Percentiles rank a stretch among this genome's conserved stretches.
phyloP scores from a whole-genome alignment of 148 eudicot genomes.

The Nepenthes gracilis region DNA sequence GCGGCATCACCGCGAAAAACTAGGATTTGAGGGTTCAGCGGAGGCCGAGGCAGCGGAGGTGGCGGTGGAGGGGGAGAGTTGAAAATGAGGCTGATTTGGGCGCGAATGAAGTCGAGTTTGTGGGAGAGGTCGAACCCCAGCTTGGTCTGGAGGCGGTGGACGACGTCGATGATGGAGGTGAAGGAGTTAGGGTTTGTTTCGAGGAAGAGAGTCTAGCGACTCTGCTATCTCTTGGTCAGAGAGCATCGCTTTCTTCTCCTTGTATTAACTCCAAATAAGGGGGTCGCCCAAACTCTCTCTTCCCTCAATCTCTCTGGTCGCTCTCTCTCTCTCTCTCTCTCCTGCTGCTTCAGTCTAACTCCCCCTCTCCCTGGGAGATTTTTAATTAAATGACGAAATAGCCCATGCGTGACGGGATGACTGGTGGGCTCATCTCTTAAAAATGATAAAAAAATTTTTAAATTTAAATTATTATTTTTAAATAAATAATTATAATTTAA shows the following conservation, averaged over 20 bases:
- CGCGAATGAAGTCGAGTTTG: not conserved
- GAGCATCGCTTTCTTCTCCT: not conserved
- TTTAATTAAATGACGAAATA: not conserved
- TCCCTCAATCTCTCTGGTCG: constrained; percentile 3
- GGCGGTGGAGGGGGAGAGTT: not conserved
- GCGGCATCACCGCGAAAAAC: not conserved
- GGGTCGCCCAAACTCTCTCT: constrained; percentile 1
- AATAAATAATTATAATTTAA: too few relatives aligned
- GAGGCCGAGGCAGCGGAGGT: not conserved
- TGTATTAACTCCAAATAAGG: constrained; percentile 3
- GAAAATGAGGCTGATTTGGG: not conserved
- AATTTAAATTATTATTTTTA: too few relatives aligned
- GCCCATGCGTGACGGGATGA: not conserved
- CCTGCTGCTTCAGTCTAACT: not conserved
- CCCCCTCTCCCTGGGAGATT: not conserved
- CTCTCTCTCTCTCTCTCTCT: constrained; percentile 5
- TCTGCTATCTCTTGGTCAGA: not conserved
- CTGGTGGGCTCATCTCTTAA: too few relatives aligned
- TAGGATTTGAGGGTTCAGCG: not conserved
- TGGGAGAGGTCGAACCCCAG: not conserved
- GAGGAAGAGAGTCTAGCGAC: not conserved
- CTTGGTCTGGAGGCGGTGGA: not conserved
- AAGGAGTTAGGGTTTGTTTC: not conserved
- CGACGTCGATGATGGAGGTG: not conserved
- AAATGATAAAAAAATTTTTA: too few relatives aligned